Evolutionary conservation across 164 flowering plant genomes (phyloP).

Genomic region (Berberis thunbergii): DNA sequence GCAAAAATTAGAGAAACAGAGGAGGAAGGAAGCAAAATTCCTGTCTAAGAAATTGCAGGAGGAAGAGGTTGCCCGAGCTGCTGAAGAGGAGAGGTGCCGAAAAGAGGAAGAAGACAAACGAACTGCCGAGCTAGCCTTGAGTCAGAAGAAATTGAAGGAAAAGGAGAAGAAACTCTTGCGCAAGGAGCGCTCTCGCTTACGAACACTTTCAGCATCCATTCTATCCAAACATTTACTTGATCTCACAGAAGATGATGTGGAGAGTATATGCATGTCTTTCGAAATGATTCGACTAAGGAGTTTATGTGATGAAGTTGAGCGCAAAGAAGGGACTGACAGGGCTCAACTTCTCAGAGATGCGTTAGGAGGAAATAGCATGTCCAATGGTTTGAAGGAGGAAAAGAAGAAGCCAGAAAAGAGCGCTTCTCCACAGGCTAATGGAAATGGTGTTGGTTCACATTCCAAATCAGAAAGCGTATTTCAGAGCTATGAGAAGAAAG

Average conservation of each 20-base stretch:
- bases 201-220: conserved; percentile 50
- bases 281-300: conserved; percentile 45
- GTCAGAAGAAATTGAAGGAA: conserved; percentile 52
- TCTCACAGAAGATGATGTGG: conserved; percentile 54
- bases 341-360: conserved; percentile 49
- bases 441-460: conserved; percentile 3
- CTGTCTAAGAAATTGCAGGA: conserved; percentile 74
- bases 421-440: conserved; percentile 18
- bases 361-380: conserved; percentile 13
- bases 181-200: conserved; percentile 71
- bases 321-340: conserved; percentile 32
- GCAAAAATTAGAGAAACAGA: conserved; percentile 70
- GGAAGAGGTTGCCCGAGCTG: conserved; percentile 72
- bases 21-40: conserved; percentile 66
- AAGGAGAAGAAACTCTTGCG: conserved; percentile 71
- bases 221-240: conserved; percentile 23
- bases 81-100: conserved; percentile 60
- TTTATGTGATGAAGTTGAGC: conserved; percentile 61
- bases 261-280: conserved; percentile 56
- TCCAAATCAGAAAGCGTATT: conserved; percentile 9
- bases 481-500: conserved; percentile 32
- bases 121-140: conserved; percentile 62
- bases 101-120: conserved; percentile 68
- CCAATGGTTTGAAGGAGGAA: conserved; percentile 20
- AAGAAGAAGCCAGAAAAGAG: conserved; percentile 17